Percentiles rank a stretch among this genome's conserved stretches.
Evolutionary conservation across 2,329 filamentous ascomycete genomes (phyloP).

Genomic region (Dryadomyces quercivorus): DNA sequence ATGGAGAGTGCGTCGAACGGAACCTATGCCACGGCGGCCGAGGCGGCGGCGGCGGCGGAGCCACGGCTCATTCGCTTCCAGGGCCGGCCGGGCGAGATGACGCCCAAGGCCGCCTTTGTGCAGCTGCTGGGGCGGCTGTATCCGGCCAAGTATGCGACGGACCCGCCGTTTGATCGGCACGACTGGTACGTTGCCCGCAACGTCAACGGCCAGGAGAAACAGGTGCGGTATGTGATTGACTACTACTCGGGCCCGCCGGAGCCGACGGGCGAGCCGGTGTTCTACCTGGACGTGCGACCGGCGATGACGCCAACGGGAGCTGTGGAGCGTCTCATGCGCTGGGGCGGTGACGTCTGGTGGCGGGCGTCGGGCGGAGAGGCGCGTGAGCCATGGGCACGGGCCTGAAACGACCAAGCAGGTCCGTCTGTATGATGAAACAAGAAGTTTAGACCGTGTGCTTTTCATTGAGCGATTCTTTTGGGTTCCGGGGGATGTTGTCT

Average conservation of each 20-base stretch:
- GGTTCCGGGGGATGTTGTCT: too few relatives aligned
- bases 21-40: slow-evolving; percentile 17
- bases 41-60: slow-evolving; percentile 18
- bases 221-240: slow-evolving; percentile 92
- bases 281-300: slow-evolving; percentile 88
- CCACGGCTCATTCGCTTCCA: slow-evolving; percentile 79
- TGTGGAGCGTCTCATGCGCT: slow-evolving; percentile 71
- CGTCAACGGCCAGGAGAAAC: slow-evolving; percentile 52
- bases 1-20: slow-evolving; percentile 32
- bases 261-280: slow-evolving; percentile 79
- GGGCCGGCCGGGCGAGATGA: slow-evolving; percentile 77
- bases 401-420: too few relatives aligned
- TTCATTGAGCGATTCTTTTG: too few relatives aligned
- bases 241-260: slow-evolving; percentile 83
- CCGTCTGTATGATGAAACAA: too few relatives aligned
- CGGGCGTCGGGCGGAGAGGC: slow-evolving; percentile 64
- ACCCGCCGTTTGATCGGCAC: slow-evolving; percentile 89
- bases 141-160: slow-evolving; percentile 67
- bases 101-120: slow-evolving; percentile 79
- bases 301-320: slow-evolving; percentile 72
- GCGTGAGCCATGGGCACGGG: slow-evolving; percentile 24
- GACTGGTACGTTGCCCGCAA: slow-evolving; percentile 88
- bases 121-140: slow-evolving; percentile 69
- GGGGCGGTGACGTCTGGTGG: slow-evolving; percentile 94
- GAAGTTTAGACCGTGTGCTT: too few relatives aligned